Conservation (phyloP, 495 filamentous ascomycete genomes). For the Melanomma pulvis-pyrius region DNA sequence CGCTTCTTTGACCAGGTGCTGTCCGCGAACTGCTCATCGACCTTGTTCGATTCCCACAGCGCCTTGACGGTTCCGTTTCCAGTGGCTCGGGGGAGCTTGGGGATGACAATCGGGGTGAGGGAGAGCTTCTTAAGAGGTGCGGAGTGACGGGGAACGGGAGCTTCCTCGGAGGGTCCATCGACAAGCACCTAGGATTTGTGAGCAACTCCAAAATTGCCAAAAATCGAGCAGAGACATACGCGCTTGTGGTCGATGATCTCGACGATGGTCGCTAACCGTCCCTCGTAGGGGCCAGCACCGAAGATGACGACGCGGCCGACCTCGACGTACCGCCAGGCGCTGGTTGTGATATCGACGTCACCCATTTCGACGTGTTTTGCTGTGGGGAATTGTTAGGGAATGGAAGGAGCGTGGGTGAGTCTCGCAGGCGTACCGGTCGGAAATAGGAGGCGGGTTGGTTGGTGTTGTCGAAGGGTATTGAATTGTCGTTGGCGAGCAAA, state of each 20-base stretch:
- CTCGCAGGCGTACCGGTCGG: constrained; percentile 34
- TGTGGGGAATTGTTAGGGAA: constrained; percentile 19
- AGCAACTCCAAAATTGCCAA: constrained; percentile 29
- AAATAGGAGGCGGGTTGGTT: constrained; percentile 26
- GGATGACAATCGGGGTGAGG: constrained; percentile 86
- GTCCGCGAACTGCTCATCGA: constrained; percentile 88
- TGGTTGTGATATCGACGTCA: constrained; percentile 67
- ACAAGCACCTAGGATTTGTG: constrained; percentile 79
- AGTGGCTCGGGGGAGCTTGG: constrained; percentile 82
- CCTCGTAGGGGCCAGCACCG: constrained; percentile 72
- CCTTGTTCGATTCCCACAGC: constrained; percentile 81
- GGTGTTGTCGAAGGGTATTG: constrained; percentile 13
- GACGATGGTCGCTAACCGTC: constrained; percentile 89
- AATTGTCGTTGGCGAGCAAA: neutral
- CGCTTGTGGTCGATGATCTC: constrained; percentile 99
- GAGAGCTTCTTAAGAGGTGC: constrained; percentile 77
- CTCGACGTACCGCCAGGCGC: constrained; percentile 91
- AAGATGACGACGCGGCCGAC: constrained; percentile 94
- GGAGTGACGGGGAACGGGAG: constrained; percentile 80
- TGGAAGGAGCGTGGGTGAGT: neutral
- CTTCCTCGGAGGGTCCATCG: constrained; percentile 79
- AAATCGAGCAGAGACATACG: constrained; percentile 65
- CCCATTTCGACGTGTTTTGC: constrained; percentile 54
- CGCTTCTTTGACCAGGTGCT: constrained; percentile 89
- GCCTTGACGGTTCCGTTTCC: constrained; percentile 80